These are phyloP conservation scores for Cladochytrium tenue DNA, from an alignment of 371 early-diverging fungal genomes.

Conservation along the genomic window DNA sequence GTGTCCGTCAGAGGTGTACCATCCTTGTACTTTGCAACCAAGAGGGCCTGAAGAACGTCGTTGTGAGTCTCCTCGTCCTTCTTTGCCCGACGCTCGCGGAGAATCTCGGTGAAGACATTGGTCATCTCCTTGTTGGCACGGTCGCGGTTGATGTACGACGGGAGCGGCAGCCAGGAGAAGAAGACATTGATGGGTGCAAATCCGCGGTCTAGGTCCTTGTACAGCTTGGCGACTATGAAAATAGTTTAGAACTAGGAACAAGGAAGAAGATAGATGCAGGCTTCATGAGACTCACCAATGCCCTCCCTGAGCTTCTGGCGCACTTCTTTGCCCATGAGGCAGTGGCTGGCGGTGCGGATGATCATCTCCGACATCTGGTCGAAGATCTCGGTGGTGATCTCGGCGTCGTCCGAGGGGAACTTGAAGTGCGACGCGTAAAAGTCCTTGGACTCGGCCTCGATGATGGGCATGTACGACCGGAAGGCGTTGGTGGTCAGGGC, in stretches of 20 bases:
- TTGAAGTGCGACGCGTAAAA: conserved; percentile 45
- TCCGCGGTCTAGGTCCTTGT: conserved; percentile 92
- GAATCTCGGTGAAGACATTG: conserved; percentile 75
- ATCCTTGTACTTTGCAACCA: conserved; percentile 85
- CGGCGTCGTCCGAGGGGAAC: conserved; percentile 48
- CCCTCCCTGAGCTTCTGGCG: conserved; percentile 71
- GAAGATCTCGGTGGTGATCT: conserved; percentile 68
- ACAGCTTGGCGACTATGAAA: conserved; percentile 74
- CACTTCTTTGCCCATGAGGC: conserved; percentile 92
- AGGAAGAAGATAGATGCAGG: not conserved
- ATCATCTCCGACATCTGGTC: conserved; percentile 85
- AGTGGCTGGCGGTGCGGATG: conserved; percentile 91
- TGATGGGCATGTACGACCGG: conserved; percentile 83
- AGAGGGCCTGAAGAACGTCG: conserved; percentile 83
- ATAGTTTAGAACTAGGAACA: not conserved
- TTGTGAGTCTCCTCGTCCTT: conserved; percentile 44
- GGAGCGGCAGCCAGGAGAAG: conserved; percentile 80
- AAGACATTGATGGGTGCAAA: conserved; percentile 94
- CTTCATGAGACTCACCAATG: conserved; percentile 42
- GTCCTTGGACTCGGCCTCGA: conserved; percentile 76
- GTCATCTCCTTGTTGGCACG: conserved; percentile 82
- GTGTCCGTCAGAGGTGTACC: conserved; percentile 71
- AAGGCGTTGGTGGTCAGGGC: conserved; percentile 85
- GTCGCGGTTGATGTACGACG: conserved; percentile 81
- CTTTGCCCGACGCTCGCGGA: conserved; percentile 73